Evolutionary conservation across 768 basidiomycete genomes (phyloP), one percentile per base, ranked within the genome.

Genomic region (Gloeostereum incarnatum): DNA sequence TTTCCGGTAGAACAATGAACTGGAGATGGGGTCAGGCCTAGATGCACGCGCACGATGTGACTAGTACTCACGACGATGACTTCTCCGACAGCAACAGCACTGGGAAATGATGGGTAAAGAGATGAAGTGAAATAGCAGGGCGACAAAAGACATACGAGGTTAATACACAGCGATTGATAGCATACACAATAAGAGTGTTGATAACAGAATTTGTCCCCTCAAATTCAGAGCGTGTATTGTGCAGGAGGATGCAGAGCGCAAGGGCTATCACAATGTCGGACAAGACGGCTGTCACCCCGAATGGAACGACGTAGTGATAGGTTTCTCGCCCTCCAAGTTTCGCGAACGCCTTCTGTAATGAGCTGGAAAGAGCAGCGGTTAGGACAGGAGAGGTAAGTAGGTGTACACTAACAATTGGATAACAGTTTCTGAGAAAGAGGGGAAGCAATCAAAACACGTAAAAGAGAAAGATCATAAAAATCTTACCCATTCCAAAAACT

Each of bases 101-200:
- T 60, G 37, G 21, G 25, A 33, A 16, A 17, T 6, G 6, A 17
- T 30, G 29, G 26, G 19, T 11, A 35, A 31, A 21, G 34, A 4
- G 38, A n/a, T n/a, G n/a, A n/a, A n/a, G n/a, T n/a, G n/a, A 10
- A 36, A 26, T 7, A 16, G n/a, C n/a, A 31, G 24, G 1, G 24
- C 35, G 26, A 14, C 8, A 24, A 1, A 16, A 18, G 31, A 54
- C 66, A 39, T 43, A 71, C 68, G 66, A 65, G 21, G 70, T 71
- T 25, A 72, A 48, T 9, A 72, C 41, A 39, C 68, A 71, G 3
- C 69, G 68, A 42, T 71, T 71, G 44, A 72, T 66, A 4, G 70
- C 65, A 43, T 66, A 72, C 19, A 72, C 48, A 3, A 71, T 72
- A 17, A 72, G 50, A 2, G 52, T 58, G 10, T 61, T 63, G 13